Evolutionary conservation across 192 early-diverging fungal genomes (phyloP).

Genomic region (Pilaira anomala): DNA sequence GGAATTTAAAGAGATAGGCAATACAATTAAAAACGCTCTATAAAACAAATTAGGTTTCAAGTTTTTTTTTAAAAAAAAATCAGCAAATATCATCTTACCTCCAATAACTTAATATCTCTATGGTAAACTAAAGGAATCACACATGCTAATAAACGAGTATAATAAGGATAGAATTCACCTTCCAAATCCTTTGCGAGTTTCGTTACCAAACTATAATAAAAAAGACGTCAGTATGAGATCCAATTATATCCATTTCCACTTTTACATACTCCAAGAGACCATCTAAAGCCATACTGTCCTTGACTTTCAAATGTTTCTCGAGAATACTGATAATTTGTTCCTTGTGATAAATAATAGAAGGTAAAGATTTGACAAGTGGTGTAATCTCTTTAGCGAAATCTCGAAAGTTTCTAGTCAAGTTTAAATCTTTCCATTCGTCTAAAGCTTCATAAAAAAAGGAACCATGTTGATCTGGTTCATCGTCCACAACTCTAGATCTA

Average conservation of each 20-base stretch:
- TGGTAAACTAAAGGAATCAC: slow-evolving; percentile 67
- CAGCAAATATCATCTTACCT: slow-evolving; percentile 46
- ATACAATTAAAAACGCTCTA: slow-evolving; percentile 83
- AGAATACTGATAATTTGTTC: slow-evolving; percentile 65
- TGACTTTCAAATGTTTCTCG: slow-evolving; percentile 60
- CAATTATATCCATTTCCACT: background rate
- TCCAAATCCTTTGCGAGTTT: slow-evolving; percentile 89
- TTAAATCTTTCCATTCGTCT: slow-evolving; percentile 86
- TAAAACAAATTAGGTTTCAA: background rate
- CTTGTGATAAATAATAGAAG: slow-evolving; percentile 91
- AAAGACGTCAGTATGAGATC: background rate
- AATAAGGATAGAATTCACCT: slow-evolving; percentile 83
- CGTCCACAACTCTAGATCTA: slow-evolving; percentile 55
- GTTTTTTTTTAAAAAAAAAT: background rate
- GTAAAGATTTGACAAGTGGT: slow-evolving; percentile 66
- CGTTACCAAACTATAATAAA: slow-evolving; percentile 60
- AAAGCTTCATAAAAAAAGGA: slow-evolving; percentile 85
- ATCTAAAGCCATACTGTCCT: slow-evolving; percentile 69
- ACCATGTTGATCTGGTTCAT: slow-evolving; percentile 56
- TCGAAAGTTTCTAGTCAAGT: slow-evolving; percentile 80
- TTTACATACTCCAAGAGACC: slow-evolving; percentile 74
- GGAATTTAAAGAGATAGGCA: slow-evolving; percentile 89
- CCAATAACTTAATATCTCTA: slow-evolving; percentile 70
- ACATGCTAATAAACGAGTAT: slow-evolving; percentile 57
- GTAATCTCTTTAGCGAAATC: slow-evolving; percentile 66